These are phyloP conservation scores for Penicillium pulvis DNA, from an alignment of 495 filamentous ascomycete genomes.

Conservation along the genomic window DNA sequence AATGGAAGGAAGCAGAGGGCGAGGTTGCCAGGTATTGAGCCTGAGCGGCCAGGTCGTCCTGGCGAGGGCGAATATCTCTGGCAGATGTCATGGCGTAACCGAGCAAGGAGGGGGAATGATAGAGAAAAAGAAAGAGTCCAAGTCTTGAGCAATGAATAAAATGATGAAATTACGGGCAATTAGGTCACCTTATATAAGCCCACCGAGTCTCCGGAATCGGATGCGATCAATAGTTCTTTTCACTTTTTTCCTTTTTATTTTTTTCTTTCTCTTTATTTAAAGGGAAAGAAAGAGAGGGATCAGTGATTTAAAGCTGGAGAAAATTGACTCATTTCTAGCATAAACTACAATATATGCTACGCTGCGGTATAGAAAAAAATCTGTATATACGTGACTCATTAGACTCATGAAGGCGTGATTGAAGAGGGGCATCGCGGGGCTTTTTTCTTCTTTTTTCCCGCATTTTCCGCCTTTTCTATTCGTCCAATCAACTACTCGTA, in stretches of 20 bases:
- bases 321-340: slow-evolving; percentile 1
- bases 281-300: not conserved
- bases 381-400: not conserved
- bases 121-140: not conserved
- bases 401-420: slow-evolving; percentile 10
- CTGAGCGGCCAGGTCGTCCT: slow-evolving; percentile 33
- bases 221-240: not conserved
- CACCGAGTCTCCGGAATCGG: slow-evolving; percentile 32
- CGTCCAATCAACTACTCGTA: not conserved
- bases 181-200: slow-evolving; percentile 29
- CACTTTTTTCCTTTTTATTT: too few relatives aligned
- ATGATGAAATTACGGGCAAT: not conserved
- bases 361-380: not conserved
- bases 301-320: not conserved
- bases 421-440: slow-evolving; percentile 25
- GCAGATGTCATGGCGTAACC: slow-evolving; percentile 23
- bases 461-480: slow-evolving; percentile 1
- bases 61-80: slow-evolving; percentile 37
- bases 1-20: slow-evolving; percentile 66
- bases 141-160: not conserved
- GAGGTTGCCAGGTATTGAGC: slow-evolving; percentile 63
- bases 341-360: too few relatives aligned
- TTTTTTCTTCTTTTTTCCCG: slow-evolving; percentile 18
- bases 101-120: not conserved
- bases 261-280: too few relatives aligned